phyloP scores from a whole-genome alignment of 768 basidiomycete genomes.

The Suillus discolor region DNA sequence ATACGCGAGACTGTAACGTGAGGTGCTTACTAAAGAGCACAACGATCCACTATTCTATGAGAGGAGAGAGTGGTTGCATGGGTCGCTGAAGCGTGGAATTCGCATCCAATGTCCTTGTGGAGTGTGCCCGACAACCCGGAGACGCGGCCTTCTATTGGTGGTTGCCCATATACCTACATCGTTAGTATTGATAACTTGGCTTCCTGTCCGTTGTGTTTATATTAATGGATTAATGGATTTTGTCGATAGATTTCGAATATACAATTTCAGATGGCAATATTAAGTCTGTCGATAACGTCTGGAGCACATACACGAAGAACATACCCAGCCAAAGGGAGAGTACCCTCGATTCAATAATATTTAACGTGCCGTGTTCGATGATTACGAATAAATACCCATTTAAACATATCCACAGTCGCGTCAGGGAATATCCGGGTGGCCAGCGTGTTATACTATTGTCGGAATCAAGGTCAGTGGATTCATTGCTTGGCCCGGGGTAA shows the following conservation, averaged over 20 bases:
- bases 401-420: background rate
- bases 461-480: background rate
- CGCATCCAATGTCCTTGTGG: background rate
- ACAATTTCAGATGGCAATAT: background rate
- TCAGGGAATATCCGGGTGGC: background rate
- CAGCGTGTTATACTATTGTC: background rate
- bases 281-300: background rate
- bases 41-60: background rate
- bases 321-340: background rate
- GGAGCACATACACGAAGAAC: background rate
- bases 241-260: background rate
- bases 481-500: background rate
- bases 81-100: background rate
- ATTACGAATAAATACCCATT: background rate
- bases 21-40: conserved; percentile 60
- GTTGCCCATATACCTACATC: background rate
- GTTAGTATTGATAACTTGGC: background rate
- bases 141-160: background rate
- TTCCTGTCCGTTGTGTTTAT: background rate
- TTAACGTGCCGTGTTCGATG: background rate
- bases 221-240: background rate
- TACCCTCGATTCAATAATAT: background rate
- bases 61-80: background rate
- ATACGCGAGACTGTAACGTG: conserved; percentile 88
- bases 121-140: background rate